Conservation (phyloP, 768 basidiomycete species). For the Phlebiopsis flavidoalba region DNA sequence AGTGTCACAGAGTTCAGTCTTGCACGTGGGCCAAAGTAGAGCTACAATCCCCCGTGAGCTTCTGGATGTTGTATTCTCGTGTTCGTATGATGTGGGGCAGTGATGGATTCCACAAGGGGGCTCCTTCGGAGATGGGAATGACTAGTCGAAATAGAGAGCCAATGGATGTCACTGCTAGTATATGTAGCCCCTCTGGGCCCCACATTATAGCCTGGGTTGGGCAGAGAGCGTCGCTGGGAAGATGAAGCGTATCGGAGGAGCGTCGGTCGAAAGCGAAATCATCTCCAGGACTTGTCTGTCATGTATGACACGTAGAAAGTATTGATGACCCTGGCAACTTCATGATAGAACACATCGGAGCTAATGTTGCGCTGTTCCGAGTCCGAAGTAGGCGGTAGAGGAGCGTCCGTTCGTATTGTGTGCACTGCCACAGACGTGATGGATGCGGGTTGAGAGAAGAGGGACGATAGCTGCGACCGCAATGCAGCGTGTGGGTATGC, state of each 20-base stretch:
- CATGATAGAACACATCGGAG: conserved; percentile 52
- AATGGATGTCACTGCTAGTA: conserved; percentile 61
- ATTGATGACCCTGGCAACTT: conserved; percentile 59
- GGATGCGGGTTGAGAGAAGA: conserved; percentile 48
- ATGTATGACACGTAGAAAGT: conserved; percentile 69
- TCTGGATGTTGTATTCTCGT: conserved; percentile 57
- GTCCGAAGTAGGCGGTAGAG: conserved; percentile 34
- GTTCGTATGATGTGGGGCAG: conserved; percentile 51
- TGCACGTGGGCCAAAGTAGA: conserved; percentile 47
- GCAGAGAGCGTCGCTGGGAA: conserved; percentile 67
- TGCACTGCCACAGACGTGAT: conserved; percentile 49
- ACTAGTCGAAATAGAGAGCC: conserved; percentile 74
- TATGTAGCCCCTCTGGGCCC: conserved; percentile 47
- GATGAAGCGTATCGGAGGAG: conserved; percentile 68
- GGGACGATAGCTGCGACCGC: conserved; percentile 45
- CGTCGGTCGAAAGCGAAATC: conserved; percentile 60
- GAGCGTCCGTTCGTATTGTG: conserved; percentile 52
- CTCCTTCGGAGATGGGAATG: conserved; percentile 50
- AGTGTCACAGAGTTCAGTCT: conserved; percentile 63
- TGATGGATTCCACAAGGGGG: conserved; percentile 49
- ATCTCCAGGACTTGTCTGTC: conserved; percentile 73
- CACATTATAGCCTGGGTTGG: conserved; percentile 57
- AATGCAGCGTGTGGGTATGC: conserved; percentile 22
- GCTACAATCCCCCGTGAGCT: conserved; percentile 21
- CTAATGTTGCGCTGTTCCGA: conserved; percentile 28